Base-by-base conservation (phyloP, 805 yeast genomes). In the Saccharomycopsis sp. region DNA sequence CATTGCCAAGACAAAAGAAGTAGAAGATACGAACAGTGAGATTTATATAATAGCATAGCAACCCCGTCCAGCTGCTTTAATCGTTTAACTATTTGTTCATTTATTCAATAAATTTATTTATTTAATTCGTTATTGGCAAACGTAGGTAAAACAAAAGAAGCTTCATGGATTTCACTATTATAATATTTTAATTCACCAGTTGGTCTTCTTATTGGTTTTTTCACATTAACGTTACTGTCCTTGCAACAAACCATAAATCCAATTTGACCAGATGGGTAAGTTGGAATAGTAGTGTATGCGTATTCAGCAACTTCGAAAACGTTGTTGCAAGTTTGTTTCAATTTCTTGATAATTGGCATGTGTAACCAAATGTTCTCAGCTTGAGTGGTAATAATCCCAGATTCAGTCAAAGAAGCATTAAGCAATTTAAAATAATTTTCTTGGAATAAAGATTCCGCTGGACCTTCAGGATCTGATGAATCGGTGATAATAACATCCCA, bases 401-500 rank as follows among this genome's bases (percentile, higher is more conserved):
- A 78, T 53, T 79, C 93, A 50, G 95, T 88, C 55, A 90, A 75
- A n/a, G 97, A 96, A 52, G 79, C 82, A 62, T 73, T 69, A 63
- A 90, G 72, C 51, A 90, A 76, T 65, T 82, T 74, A 40, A 89
- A 90, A 74, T 90, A 90, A 23, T 88, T 86, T 63, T 85, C 82
- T 70, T 89, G 95, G 78, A 93, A 93, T 42, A 90, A 74, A 29
- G 86, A 73, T 65, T 82, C 96, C 41, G 97, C 97, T 27, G 98
- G 97, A 45, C 97, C 98, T 65, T 90, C 97, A 40, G 97, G 97
- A 66, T 90, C 97, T 27, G 96, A 86, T 24, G 97, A 88, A 64
- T 90, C 98, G 41, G 97, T 90, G 64, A 90, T 84, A 65, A 90
- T 90, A 39, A 89, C 97, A 62, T 90, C 98, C 57, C 85, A 90